Evolutionary conservation across 164 flowering plant species (phyloP).

Genomic region (Aristolochia fimbriata): DNA sequence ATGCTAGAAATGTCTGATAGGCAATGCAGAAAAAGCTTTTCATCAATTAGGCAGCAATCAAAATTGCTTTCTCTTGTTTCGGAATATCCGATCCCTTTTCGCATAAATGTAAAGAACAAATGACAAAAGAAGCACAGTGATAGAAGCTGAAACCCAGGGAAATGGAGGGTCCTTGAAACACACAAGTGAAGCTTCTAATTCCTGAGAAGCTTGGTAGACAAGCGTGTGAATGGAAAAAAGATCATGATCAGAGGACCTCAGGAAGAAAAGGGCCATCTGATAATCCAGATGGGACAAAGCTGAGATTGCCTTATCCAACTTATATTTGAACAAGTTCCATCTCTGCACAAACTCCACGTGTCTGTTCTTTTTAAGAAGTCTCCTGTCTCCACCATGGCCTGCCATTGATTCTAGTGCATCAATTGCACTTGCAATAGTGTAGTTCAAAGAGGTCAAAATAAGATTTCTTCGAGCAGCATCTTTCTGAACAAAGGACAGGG

Average conservation of each 20-base stretch:
- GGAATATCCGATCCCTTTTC: slow-evolving; percentile 63
- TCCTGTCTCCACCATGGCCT: slow-evolving; percentile 74
- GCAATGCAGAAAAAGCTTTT: too few relatives aligned
- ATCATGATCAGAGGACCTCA: slow-evolving; percentile 80
- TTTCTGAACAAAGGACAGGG: slow-evolving; percentile 85
- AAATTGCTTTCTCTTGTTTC: slow-evolving; percentile 81
- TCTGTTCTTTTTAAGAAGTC: slow-evolving; percentile 42
- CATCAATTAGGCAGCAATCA: slow-evolving; percentile 16
- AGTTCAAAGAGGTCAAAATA: slow-evolving; percentile 66
- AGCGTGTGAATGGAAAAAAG: slow-evolving; percentile 69
- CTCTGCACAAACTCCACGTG: slow-evolving; percentile 66
- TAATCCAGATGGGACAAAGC: slow-evolving; percentile 84
- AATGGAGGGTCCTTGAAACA: slow-evolving; percentile 96
- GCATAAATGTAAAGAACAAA: slow-evolving; percentile 42
- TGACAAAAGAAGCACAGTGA: slow-evolving; percentile 32
- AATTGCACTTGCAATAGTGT: slow-evolving; percentile 62
- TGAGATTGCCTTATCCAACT: slow-evolving; percentile 75
- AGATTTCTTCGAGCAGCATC: slow-evolving; percentile 93
- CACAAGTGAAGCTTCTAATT: slow-evolving; percentile 74
- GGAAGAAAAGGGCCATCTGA: slow-evolving; percentile 61
- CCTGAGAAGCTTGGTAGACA: slow-evolving; percentile 71
- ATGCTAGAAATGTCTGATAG: too few relatives aligned
- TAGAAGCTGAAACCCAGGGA: slow-evolving; percentile 65
- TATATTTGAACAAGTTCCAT: slow-evolving; percentile 82
- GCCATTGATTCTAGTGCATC: slow-evolving; percentile 68